Evolutionary conservation across 2,329 filamentous ascomycete genomes (phyloP), one percentile per base, ranked within the genome.

Genomic region (Colletotrichum theobromicola): DNA sequence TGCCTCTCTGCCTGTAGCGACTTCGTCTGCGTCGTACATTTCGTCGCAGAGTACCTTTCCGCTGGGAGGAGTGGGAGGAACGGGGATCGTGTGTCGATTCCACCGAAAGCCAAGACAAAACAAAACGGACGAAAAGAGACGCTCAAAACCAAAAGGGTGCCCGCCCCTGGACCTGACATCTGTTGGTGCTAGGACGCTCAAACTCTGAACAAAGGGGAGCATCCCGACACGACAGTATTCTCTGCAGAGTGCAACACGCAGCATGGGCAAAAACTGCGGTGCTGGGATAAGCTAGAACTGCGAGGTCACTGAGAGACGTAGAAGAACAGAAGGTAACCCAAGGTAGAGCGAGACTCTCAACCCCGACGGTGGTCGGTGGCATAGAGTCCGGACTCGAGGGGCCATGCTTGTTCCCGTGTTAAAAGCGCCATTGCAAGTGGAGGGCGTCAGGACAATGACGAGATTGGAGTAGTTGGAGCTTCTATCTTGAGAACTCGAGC

Each of bases 81-180:
- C 72, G 67, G 58, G 68, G 37, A 57, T 74, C 21, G 32, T 65
- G 42, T 62, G 62, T 61, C 55, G 42, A 60, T 24, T 35, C 60
- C 34, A 46, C 58, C 50, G 66, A 61, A 72, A 62, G 72, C 72
- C 72, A 74, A 74, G 72, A 74, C 72, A 71, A 62, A 58, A 72
- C 72, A 74, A 67, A 74, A 72, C 68, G 72, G 72, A 74, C 72
- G 72, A 74, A 72, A 69, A 74, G 42, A 67, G 61, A 71, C 32
- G 68, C 68, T 37, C 61, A n/a, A 21, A 53, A 37, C 34, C n/a
- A 42, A 35, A 34, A 28, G 26, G 53, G 53, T 35, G 66, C 18
- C n/a, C 32, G 32, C 30, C 46, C 35, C 61, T 70, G 58, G 60
- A 46, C 26, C 37, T 62, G 68, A 71, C 72, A 67, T 46, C 62